phyloP scores from a whole-genome alignment of 768 basidiomycete genomes.

The Xanthoconium purpureum region DNA sequence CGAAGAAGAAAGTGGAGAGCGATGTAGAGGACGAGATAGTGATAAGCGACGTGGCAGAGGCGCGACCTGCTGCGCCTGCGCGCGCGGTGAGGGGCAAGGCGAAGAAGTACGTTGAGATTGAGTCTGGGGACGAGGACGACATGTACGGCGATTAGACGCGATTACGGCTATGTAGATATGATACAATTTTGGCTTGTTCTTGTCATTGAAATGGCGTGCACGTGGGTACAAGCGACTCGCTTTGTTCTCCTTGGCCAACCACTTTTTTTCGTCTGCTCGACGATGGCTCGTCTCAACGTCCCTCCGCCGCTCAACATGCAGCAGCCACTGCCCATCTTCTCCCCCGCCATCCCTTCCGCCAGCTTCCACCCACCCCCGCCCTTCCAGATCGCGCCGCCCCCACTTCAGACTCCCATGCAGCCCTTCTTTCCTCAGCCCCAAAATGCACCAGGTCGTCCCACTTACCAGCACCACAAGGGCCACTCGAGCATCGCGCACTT shows the following conservation, averaged over 20 bases:
- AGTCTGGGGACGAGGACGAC: conserved; percentile 47
- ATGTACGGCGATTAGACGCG: conserved; percentile 40
- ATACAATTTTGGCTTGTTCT: neutral
- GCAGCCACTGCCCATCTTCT: conserved; percentile 60
- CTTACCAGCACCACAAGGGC: conserved; percentile 49
- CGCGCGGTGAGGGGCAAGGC: conserved; percentile 47
- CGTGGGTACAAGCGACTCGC: conserved; percentile 3
- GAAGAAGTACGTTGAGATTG: conserved; percentile 65
- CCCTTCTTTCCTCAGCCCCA: conserved; percentile 57
- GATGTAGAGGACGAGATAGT: conserved; percentile 38
- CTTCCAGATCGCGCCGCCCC: conserved; percentile 42
- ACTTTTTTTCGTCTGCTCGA: neutral
- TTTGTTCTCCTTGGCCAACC: neutral
- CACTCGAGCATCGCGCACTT: conserved; percentile 62
- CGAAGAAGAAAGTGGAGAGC: conserved; percentile 38
- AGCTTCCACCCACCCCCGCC: conserved; percentile 48
- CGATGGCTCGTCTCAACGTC: conserved; percentile 51
- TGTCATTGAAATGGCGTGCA: neutral
- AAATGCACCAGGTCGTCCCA: conserved; percentile 49
- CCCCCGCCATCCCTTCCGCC: conserved; percentile 50
- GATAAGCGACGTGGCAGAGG: conserved; percentile 43
- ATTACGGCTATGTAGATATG: neutral
- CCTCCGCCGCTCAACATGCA: conserved; percentile 52
- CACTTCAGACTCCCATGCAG: conserved; percentile 74
- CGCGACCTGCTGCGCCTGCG: conserved; percentile 40